Base-by-base conservation (phyloP, 148 eudicot species). In the Fagopyrum homotropicum region DNA sequence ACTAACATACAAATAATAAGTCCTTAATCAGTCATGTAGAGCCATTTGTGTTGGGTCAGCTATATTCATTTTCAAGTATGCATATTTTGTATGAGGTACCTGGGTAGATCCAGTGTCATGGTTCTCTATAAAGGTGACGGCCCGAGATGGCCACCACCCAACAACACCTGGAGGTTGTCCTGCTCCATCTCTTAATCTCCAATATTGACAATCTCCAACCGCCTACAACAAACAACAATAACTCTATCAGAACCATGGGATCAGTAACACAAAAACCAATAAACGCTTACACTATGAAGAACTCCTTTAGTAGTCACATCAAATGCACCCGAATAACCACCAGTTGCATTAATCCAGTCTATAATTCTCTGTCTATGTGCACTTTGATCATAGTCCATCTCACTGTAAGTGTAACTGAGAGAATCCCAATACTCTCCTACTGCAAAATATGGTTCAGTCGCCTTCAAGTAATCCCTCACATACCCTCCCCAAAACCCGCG, bases 141-240 rank as follows among this genome's bases (percentile, higher is more conserved):
- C 99, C 64, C 99, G 92, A 57, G 99, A 96, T 6, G 99, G 98
- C 99, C 99, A 96, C 99, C 99, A 96, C 22, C 99, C 99, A 60
- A 96, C 79, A 72, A 92, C 99, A 16, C 99, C 99, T 14, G 99
- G 99, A 74, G 98, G 99, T 79, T 89, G 90, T 55, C 99, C 97
- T 61, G 89, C 91, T 74, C 83, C 73, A 83, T 96, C 99, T n/a
- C 86, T 83, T 83, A 96, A 79, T 79, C 99, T 84, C 99, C 99
- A 96, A 81, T 96, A 96, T 82, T 96, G 95, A 83, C 98, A 87
- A 84, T 84, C 82, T 49, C 86, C 97, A 74, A 96, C 82, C 48
- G 85, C 98, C 99, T 96, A 59, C 7, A 35, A 1, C 40, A 35
- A 35, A 2, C 40, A 35, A 35, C 40, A 35, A 35, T 16, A 11